Evolutionary conservation across 495 filamentous ascomycete species (phyloP), one percentile per base, ranked within the genome.

Genomic region (Hyaloscypha hepaticicola): DNA sequence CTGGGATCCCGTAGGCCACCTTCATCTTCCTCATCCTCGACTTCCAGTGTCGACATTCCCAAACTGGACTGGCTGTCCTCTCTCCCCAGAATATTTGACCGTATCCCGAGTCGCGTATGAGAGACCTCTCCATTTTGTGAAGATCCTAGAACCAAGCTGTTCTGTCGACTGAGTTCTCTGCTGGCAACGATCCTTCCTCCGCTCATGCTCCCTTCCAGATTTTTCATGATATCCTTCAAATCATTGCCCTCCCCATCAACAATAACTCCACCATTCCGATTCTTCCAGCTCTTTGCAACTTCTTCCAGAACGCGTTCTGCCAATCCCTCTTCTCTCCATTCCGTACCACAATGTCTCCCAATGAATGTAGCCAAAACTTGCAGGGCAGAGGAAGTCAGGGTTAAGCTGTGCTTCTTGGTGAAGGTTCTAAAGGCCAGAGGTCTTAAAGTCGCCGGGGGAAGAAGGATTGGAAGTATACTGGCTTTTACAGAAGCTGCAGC

Each of bases 361-460:
- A 98, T 89, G 72, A 98, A 98, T 0, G 84, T 82, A 14, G 96
- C 93, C 25, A 99, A 80, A 11, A 88, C 84, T 74, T 92, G 86
- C 1, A 99, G 81, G 0, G 95, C 91, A 9, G 92, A 83, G 0
- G 94, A 94, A 3, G 91, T 96, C 45, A 99, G 87, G 0, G 93
- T 98, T 41, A 99, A 81, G 73, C 93, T 94, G 76, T 99, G 92
- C 71, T 99, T 99, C 77, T 97, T 96, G 7, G 95, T 99, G 68
- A 99, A 96, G 0, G 91, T 94, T 45, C 95, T 89, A 74, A 99
- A 98, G 48, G 95, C 95, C 34, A 97, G 80, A 6, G 95, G 96
- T 67, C 95, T 85, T 34, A 99, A 81, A 0, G 91, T 94, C 25
- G 90, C 85, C 3, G 92, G 89, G 21, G 93, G 93, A 31, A 99